Conservation (phyloP, 805 yeast genomes). For the Jamesozyma spencerorum region DNA sequence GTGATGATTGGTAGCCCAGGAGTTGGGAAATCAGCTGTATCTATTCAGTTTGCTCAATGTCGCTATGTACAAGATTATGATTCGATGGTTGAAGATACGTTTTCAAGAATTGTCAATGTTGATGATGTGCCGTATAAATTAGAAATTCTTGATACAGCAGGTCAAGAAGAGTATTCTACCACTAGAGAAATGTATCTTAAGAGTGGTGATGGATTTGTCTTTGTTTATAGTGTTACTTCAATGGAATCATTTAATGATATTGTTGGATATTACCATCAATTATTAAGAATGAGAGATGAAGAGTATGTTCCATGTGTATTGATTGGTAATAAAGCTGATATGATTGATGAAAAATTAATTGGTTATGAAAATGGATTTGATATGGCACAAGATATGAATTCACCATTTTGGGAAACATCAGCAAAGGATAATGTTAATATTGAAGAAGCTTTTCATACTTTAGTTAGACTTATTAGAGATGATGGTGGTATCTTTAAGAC, state of each 20-base stretch:
- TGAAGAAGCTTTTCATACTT: conserved; percentile 64
- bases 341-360: conserved; percentile 65
- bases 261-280: conserved; percentile 65
- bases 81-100: conserved; percentile 89
- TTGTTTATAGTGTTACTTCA: conserved; percentile 81
- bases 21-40: conserved; percentile 92
- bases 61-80: conserved; percentile 95
- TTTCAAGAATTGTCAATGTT: conserved; percentile 73
- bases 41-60: conserved; percentile 85
- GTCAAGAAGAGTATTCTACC: conserved; percentile 91
- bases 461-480: conserved; percentile 47
- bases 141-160: conserved; percentile 93
- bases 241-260: conserved; percentile 76
- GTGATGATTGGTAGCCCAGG: conserved; percentile 98
- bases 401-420: conserved; percentile 78
- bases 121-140: conserved; percentile 65
- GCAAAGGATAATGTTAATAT: conserved; percentile 86
- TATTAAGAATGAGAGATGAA: conserved; percentile 62
- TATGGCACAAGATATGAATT: conserved; percentile 52
- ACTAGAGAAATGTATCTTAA: conserved; percentile 89
- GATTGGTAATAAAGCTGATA: conserved; percentile 68
- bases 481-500: conserved; percentile 8
- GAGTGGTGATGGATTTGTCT: conserved; percentile 84
- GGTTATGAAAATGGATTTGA: conserved; percentile 50
- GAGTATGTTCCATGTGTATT: conserved; percentile 65